These are phyloP conservation scores for Poronia punctata DNA, from an alignment of 495 filamentous ascomycete species.

Conservation along the genomic window DNA sequence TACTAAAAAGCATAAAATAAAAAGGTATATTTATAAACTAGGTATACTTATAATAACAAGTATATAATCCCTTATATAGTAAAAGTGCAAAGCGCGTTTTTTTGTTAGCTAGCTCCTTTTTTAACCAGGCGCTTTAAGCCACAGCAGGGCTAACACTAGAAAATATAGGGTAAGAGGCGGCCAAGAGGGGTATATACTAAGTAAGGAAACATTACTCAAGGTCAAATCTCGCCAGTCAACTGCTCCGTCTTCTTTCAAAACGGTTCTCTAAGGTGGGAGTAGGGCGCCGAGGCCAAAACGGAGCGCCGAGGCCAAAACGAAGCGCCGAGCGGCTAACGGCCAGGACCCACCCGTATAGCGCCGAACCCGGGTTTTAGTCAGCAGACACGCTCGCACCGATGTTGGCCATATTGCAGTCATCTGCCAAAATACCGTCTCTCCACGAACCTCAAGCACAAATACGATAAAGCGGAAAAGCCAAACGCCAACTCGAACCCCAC, in stretches of 20 bases:
- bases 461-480: conserved; percentile 42
- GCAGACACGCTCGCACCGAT: conserved; percentile 3
- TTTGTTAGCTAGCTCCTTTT: neutral
- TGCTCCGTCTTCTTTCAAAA: conserved; percentile 5
- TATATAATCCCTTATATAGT: neutral
- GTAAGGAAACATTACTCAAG: conserved; percentile 1
- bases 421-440: conserved; percentile 51
- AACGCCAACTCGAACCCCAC: conserved; percentile 70
- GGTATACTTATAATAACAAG: neutral
- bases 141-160: conserved; percentile 1
- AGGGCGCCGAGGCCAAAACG: conserved; percentile 2
- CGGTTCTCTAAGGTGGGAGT: neutral
- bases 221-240: conserved; percentile 1
- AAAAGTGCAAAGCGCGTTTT: conserved; percentile 1
- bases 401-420: conserved; percentile 11
- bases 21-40: neutral
- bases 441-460: conserved; percentile 39
- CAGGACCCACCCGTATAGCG: conserved; percentile 2
- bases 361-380: conserved; percentile 3
- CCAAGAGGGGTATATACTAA: neutral
- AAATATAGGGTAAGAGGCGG: neutral
- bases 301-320: conserved; percentile 1
- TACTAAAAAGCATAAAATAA: neutral
- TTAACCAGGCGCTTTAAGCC: conserved; percentile 1
- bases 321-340: conserved; percentile 1